Evolutionary conservation across 352 stramenopile species (phyloP).

Genomic region (Phytophthora palmivora): DNA sequence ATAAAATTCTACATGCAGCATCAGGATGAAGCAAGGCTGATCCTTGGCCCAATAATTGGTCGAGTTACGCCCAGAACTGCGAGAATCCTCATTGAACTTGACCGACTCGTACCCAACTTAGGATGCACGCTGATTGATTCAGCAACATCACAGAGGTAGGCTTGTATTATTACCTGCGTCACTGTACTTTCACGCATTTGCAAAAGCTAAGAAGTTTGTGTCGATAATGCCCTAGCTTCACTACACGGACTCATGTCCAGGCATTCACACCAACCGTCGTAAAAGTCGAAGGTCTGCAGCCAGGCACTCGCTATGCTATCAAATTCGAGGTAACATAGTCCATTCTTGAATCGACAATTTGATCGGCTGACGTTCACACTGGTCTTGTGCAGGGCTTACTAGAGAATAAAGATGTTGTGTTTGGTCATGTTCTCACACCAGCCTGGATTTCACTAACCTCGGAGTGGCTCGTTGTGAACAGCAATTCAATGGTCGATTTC

Average conservation of each 20-base stretch:
- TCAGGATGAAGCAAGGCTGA: constrained; percentile 44
- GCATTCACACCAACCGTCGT: constrained; percentile 65
- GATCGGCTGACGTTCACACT: neutral
- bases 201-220: neutral
- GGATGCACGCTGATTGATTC: constrained; percentile 49
- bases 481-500: constrained; percentile 47
- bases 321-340: constrained; percentile 52
- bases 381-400: constrained; percentile 48
- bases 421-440: constrained; percentile 53
- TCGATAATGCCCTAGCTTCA: constrained; percentile 21
- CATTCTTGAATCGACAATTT: neutral
- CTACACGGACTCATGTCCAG: constrained; percentile 34
- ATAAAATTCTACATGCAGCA: constrained; percentile 49
- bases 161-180: no score
- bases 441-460: constrained; percentile 39
- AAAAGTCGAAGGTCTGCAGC: constrained; percentile 64
- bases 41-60: constrained; percentile 72
- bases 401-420: constrained; percentile 16
- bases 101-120: constrained; percentile 45
- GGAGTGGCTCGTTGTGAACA: constrained; percentile 65
- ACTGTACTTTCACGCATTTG: neutral
- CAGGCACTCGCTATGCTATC: constrained; percentile 62
- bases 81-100: constrained; percentile 70
- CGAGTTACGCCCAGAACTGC: constrained; percentile 57
- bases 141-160: constrained; percentile 43